Evolutionary conservation across 441 rosid species (phyloP).

Genomic region (Gossypium lobatum): DNA sequence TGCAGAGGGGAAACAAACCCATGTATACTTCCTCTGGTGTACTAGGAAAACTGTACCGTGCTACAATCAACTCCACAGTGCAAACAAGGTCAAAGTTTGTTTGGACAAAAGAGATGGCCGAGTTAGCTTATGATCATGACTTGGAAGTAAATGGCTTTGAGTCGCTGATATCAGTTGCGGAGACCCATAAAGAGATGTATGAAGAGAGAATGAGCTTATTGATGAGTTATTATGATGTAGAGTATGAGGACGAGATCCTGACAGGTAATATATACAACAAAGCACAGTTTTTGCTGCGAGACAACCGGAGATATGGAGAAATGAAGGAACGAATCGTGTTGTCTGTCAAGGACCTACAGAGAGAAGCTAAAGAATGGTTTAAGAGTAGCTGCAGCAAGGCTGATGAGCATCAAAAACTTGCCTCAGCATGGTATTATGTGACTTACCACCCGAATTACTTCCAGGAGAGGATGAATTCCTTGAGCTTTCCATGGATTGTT

Average conservation of each 20-base stretch:
- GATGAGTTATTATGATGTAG: slow-evolving; percentile 63
- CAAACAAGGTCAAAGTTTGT: slow-evolving; percentile 25
- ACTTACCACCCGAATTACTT: slow-evolving; percentile 51
- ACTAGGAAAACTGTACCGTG: slow-evolving; percentile 78
- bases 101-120: slow-evolving; percentile 36
- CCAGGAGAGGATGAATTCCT: slow-evolving; percentile 31
- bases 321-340: slow-evolving; percentile 66
- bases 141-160: slow-evolving; percentile 66
- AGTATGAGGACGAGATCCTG: slow-evolving; percentile 76
- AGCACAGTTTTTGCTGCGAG: slow-evolving; percentile 58
- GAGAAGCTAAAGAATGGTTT: slow-evolving; percentile 69
- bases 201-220: slow-evolving; percentile 49
- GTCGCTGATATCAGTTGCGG: slow-evolving; percentile 44
- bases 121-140: slow-evolving; percentile 45
- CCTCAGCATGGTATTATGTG: slow-evolving; percentile 86
- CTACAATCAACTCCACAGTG: slow-evolving; percentile 25
- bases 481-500: slow-evolving; percentile 83
- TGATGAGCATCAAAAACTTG: slow-evolving; percentile 34
- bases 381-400: slow-evolving; percentile 45
- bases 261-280: slow-evolving; percentile 64
- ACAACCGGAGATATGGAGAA: slow-evolving; percentile 70
- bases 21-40: slow-evolving; percentile 53
- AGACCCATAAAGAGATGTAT: slow-evolving; percentile 48
- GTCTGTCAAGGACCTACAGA: slow-evolving; percentile 48
- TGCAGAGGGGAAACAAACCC: slow-evolving; percentile 62